Conservation (phyloP, 331 rosid genomes). For the Rosa hybrid region DNA sequence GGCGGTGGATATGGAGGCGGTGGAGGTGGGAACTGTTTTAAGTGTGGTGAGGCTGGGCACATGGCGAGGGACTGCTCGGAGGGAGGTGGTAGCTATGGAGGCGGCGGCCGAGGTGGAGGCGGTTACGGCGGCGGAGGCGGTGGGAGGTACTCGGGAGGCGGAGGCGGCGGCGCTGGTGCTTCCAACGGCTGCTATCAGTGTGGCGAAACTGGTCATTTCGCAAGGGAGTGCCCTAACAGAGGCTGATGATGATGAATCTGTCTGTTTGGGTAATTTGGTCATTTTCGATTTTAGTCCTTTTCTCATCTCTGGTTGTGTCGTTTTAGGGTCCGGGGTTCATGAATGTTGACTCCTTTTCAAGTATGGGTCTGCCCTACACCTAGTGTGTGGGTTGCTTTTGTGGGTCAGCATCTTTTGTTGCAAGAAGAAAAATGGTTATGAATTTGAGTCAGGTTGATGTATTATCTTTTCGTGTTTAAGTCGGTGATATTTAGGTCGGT, state of each 20-base stretch:
- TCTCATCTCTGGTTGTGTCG: background rate
- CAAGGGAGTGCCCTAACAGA: constrained; percentile 58
- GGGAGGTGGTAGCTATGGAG: constrained; percentile 42
- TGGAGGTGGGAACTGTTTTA: constrained; percentile 55
- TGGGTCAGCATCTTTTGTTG: constrained; percentile 6
- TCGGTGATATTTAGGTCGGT: constrained; percentile 5
- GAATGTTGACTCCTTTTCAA: constrained; percentile 12
- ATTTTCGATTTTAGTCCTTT: background rate
- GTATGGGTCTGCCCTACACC: background rate
- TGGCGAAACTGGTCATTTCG: constrained; percentile 77
- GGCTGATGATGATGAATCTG: constrained; percentile 1
- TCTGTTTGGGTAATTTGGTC: background rate
- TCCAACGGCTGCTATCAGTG: constrained; percentile 68
- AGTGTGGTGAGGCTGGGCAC: constrained; percentile 81
- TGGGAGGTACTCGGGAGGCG: constrained; percentile 76
- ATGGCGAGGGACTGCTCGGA: constrained; percentile 50
- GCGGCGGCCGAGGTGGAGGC: constrained; percentile 18
- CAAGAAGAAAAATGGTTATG: background rate
- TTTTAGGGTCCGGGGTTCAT: background rate
- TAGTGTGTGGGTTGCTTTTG: constrained; percentile 2
- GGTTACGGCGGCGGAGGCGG: constrained; percentile 34
- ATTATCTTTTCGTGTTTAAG: background rate
- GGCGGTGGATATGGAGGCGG: constrained; percentile 23
- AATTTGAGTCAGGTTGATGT: background rate
- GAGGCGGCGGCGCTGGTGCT: constrained; percentile 16